Base-by-base conservation (phyloP, 805 yeast genomes). In the Tetrapisispora phaffii region DNA sequence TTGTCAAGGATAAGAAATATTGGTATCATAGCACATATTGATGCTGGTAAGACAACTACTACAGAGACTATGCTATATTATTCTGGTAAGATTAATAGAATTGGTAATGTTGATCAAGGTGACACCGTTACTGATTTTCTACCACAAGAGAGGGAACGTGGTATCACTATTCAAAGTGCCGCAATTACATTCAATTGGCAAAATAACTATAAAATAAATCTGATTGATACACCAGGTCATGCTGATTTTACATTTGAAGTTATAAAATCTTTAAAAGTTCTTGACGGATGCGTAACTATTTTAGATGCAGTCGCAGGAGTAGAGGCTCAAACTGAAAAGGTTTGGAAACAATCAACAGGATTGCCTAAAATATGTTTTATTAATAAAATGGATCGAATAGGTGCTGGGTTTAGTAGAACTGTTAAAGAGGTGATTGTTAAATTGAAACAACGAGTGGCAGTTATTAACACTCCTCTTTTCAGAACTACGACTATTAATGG, bases 1-100 rank as follows among this genome's bases (percentile, higher is more conserved):
- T 42, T 58, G 1, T 47, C 56, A 6, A 54, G 49, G 44, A 74
- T 83, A 21, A 69, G 98, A 48, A 90, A 93, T 64, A 85, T 93
- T 29, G 98, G 98, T 1, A 87, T 93, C 54, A 88, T 93, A 34
- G 98, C 98, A n/a, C 98, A 93, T 61, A 93, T 93, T 44, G 98
- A 93, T 69, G 98, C 98, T 2, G 98, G 98, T 0, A 93, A 93
- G 64, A 93, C 98, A 3, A 93, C 98, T 1, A 89, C 98, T 1
- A 90, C 98, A 0, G 98, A 93, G 61, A 70, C 97, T 39, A 85
- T 93, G 87, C 76, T 93, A n/a, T 90, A 75, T 59, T 89, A 84
- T 60, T 74, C 89, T 44, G 97, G 97, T 0, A 73, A 81, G 47
- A 90, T 85, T 1, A 70, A 71, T 23, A 62, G 87, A 21, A 81